Percentiles rank a stretch among this genome's conserved stretches.
Conservation (phyloP, 345 rosid species). For the Clausena lansium region DNA sequence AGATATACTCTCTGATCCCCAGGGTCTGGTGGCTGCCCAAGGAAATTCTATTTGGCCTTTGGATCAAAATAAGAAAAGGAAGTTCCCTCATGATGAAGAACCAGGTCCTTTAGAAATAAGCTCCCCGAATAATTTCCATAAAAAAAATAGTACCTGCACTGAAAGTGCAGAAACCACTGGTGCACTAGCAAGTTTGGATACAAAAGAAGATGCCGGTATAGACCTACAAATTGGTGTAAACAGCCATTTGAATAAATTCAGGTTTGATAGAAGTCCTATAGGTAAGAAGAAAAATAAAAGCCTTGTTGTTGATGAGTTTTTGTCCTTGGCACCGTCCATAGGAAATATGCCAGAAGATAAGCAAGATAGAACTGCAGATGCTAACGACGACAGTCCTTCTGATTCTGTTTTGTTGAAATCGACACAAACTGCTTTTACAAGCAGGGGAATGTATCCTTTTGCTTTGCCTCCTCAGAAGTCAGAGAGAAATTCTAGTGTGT, state of each 20-base stretch:
- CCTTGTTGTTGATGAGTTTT: conserved; percentile 33
- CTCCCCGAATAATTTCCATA: conserved; percentile 35
- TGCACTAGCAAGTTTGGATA: conserved; percentile 32
- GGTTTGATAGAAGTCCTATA: conserved; percentile 34
- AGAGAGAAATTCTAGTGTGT: conserved; percentile 38
- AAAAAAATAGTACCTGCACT: conserved; percentile 23
- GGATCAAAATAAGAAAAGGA: conserved; percentile 55
- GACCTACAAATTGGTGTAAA: conserved; percentile 32
- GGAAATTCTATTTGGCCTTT: conserved; percentile 23
- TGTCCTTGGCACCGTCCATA: conserved; percentile 28
- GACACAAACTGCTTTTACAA: conserved; percentile 20
- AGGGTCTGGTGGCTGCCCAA: conserved; percentile 19
- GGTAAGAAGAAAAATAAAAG: conserved; percentile 57
- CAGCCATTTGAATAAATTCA: conserved; percentile 33
- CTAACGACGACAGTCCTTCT: conserved; percentile 14
- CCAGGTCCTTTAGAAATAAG: conserved; percentile 30
- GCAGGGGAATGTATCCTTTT: conserved; percentile 36
- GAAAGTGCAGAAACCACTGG: conserved; percentile 28
- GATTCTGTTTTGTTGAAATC: conserved; percentile 27
- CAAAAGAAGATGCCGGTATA: conserved; percentile 35
- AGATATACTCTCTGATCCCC: conserved; percentile 20
- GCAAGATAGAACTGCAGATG: conserved; percentile 30
- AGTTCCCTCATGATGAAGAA: conserved; percentile 44
- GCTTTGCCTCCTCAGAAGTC: conserved; percentile 38
- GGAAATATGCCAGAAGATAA: conserved; percentile 36